A percentile compares a stretch with the other conserved stretches of the same genome.
Evolutionary conservation across 176 grass and related monocot species (phyloP).

Genomic region (Musa troglodytarum): DNA sequence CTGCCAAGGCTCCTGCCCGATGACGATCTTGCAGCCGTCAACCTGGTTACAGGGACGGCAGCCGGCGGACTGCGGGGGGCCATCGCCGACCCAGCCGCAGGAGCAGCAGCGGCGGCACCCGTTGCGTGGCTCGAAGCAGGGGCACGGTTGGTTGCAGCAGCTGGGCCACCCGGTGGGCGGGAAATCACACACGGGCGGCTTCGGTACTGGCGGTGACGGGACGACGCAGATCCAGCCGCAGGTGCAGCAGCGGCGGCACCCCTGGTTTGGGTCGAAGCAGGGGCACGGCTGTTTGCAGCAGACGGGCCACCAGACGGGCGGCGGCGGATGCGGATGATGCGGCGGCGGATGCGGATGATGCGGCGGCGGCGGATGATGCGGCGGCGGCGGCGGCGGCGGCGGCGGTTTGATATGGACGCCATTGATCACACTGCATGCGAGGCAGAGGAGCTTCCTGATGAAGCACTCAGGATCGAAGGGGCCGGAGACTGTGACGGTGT

Average conservation of each 20-base stretch:
- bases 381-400: not conserved
- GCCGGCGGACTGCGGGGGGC: constrained; percentile 12
- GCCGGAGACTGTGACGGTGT: constrained; percentile 28
- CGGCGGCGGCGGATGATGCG: not conserved
- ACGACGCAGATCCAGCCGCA: constrained; percentile 2
- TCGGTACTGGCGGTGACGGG: not conserved
- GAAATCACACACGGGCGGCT: too few species aligned
- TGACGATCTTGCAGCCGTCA: constrained; percentile 28
- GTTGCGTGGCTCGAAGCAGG: too few species aligned
- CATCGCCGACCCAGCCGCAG: too few species aligned
- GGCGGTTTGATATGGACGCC: constrained; percentile 12
- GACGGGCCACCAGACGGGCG: too few species aligned
- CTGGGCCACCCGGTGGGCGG: too few species aligned
- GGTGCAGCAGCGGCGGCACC: not conserved
- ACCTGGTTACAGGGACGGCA: constrained; percentile 27
- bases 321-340: too few species aligned
- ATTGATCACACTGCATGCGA: constrained; percentile 27
- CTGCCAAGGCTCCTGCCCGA: constrained; percentile 28
- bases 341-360: too few species aligned
- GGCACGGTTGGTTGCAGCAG: too few species aligned
- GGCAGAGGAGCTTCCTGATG: constrained; percentile 30
- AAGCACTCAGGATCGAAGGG: constrained; percentile 22
- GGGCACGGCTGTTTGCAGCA: too few species aligned
- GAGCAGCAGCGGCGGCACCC: too few species aligned
- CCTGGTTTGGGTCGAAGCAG: too few species aligned